Percentiles rank a stretch among this genome's conserved stretches.
These are phyloP conservation scores for Filosporella fistucella DNA, from an alignment of 495 filamentous ascomycete species.

Conservation along the genomic window DNA sequence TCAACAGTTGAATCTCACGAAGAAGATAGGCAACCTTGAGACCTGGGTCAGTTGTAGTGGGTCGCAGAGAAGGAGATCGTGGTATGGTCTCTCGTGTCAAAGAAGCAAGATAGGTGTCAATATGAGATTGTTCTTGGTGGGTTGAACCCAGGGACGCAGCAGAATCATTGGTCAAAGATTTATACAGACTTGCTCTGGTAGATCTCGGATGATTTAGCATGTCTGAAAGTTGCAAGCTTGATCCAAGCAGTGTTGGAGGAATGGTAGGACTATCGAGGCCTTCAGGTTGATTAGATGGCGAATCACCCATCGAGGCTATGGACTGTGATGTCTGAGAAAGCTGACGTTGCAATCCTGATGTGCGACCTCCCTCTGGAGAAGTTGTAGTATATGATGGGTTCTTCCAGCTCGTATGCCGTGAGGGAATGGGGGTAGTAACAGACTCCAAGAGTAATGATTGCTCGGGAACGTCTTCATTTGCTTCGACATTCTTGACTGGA, in stretches of 20 bases:
- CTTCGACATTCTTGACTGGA: conserved; percentile 4
- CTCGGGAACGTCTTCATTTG: conserved; percentile 21
- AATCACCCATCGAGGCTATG: conserved; percentile 26
- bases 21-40: conserved; percentile 51
- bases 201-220: conserved; percentile 48
- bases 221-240: conserved; percentile 45
- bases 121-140: conserved; percentile 22
- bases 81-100: conserved; percentile 29
- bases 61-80: conserved; percentile 32
- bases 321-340: conserved; percentile 15
- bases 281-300: conserved; percentile 33
- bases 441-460: conserved; percentile 18
- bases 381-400: conserved; percentile 43
- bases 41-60: conserved; percentile 27
- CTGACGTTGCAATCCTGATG: conserved; percentile 9
- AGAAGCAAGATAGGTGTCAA: conserved; percentile 35
- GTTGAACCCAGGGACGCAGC: conserved; percentile 39
- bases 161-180: conserved; percentile 44
- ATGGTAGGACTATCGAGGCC: conserved; percentile 52
- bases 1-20: conserved; percentile 59
- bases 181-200: conserved; percentile 45
- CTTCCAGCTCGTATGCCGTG: conserved; percentile 30
- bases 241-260: conserved; percentile 37
- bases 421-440: conserved; percentile 8
- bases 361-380: conserved; percentile 20